phyloP scores from a whole-genome alignment of 1,284 basidiomycete genomes.

The Schizopora paradoxa region DNA sequence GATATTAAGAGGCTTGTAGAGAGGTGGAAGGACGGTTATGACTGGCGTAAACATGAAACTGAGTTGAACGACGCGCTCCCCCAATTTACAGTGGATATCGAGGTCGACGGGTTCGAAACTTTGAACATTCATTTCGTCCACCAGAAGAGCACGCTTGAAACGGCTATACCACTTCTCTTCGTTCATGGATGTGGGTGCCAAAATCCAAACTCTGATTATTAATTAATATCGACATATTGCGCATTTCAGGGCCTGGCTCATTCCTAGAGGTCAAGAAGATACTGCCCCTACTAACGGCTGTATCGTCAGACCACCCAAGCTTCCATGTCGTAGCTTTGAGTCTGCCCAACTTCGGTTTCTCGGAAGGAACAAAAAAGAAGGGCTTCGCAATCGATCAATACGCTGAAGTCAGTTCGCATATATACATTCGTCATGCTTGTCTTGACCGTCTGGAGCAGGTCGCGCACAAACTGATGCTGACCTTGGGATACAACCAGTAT shows the following conservation, averaged over 20 bases:
- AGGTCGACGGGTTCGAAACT: slow-evolving; percentile 37
- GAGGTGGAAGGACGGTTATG: slow-evolving; percentile 40
- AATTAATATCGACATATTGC: not conserved
- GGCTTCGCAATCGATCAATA: slow-evolving; percentile 34
- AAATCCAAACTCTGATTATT: too few relatives aligned
- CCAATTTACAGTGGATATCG: slow-evolving; percentile 42
- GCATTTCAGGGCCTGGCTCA: slow-evolving; percentile 48
- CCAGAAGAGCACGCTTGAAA: slow-evolving; percentile 34
- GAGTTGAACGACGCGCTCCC: slow-evolving; percentile 41
- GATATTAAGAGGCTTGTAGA: slow-evolving; percentile 39
- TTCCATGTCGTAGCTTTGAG: slow-evolving; percentile 55
- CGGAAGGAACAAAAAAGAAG: slow-evolving; percentile 35
- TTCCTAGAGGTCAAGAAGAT: slow-evolving; percentile 53
- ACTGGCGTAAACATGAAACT: slow-evolving; percentile 44
- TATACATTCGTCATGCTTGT: not conserved
- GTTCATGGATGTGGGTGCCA: slow-evolving; percentile 48
- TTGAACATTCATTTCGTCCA: slow-evolving; percentile 49
- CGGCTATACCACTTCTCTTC: slow-evolving; percentile 47
- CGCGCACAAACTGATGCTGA: slow-evolving; percentile 47
- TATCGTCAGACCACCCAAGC: slow-evolving; percentile 40
- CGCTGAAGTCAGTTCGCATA: slow-evolving; percentile 23
- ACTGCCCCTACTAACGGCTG: slow-evolving; percentile 41
- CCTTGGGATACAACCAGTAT: slow-evolving; percentile 48
- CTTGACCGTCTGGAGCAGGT: slow-evolving; percentile 25
- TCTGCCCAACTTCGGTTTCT: slow-evolving; percentile 54